Conservation (phyloP, 2,329 filamentous ascomycete genomes). For the Fusarium bactridioides region DNA sequence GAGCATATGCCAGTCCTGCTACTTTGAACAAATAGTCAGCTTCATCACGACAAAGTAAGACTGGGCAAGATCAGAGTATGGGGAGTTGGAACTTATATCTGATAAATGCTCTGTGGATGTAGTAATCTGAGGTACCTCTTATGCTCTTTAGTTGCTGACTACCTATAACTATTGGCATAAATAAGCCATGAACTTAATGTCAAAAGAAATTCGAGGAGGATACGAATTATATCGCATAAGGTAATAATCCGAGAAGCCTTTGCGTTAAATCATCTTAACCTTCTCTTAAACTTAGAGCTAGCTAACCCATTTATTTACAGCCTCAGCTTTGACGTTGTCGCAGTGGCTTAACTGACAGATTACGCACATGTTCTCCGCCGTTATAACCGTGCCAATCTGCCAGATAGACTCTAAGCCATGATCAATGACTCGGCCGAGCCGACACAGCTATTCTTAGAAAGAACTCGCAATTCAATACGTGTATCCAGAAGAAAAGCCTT, state of each 20-base stretch:
- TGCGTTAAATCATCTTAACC: background rate
- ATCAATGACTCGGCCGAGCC: background rate
- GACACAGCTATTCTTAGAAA: conserved; percentile 20
- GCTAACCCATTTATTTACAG: background rate
- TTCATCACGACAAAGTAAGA: background rate
- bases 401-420: background rate
- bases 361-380: background rate
- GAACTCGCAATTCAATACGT: background rate
- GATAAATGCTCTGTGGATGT: background rate
- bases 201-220: background rate
- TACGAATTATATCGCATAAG: background rate
- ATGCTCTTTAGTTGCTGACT: background rate
- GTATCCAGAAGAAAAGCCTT: background rate
- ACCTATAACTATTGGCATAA: background rate
- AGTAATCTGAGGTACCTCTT: no score
- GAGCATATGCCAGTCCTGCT: background rate
- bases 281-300: background rate
- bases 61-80: background rate
- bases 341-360: background rate
- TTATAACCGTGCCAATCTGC: background rate
- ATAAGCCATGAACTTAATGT: background rate
- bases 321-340: background rate
- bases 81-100: background rate
- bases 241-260: background rate
- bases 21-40: background rate